A percentile compares a stretch with the other conserved stretches of the same genome.
Conservation (phyloP, 495 filamentous ascomycete species). For the Lophiotrema nucula region DNA sequence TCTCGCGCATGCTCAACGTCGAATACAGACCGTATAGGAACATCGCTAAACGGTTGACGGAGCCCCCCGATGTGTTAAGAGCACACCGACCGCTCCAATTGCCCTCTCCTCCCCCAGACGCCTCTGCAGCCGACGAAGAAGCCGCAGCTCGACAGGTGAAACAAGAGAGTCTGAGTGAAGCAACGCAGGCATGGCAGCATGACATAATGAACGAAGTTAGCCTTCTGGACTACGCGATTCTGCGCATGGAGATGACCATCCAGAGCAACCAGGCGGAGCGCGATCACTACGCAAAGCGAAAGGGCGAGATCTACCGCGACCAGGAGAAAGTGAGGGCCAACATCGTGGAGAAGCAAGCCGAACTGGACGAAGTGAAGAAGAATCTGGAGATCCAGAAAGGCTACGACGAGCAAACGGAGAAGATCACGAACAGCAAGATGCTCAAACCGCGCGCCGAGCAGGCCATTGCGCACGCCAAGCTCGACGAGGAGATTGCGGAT, state of each 20-base stretch:
- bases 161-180: constrained; percentile 49
- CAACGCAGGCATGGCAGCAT: constrained; percentile 64
- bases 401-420: constrained; percentile 82
- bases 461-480: constrained; percentile 68
- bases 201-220: constrained; percentile 89
- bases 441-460: constrained; percentile 83
- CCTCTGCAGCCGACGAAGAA: constrained; percentile 48
- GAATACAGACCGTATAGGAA: constrained; percentile 94
- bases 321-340: constrained; percentile 76
- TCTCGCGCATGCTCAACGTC: constrained; percentile 75
- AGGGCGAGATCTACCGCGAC: constrained; percentile 68
- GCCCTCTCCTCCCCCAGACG: constrained; percentile 70
- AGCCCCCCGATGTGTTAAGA: constrained; percentile 59
- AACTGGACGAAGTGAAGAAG: constrained; percentile 73
- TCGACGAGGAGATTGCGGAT: constrained; percentile 84
- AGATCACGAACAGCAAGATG: constrained; percentile 78
- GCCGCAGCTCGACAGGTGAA: constrained; percentile 43
- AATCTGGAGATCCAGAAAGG: constrained; percentile 75
- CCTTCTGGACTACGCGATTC: constrained; percentile 81
- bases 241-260: constrained; percentile 82
- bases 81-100: constrained; percentile 53
- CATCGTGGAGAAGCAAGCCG: constrained; percentile 65
- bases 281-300: constrained; percentile 78
- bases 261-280: constrained; percentile 83
- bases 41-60: constrained; percentile 76